phyloP scores from a whole-genome alignment of 192 early-diverging fungal genomes.

The Linnemannia exigua region DNA sequence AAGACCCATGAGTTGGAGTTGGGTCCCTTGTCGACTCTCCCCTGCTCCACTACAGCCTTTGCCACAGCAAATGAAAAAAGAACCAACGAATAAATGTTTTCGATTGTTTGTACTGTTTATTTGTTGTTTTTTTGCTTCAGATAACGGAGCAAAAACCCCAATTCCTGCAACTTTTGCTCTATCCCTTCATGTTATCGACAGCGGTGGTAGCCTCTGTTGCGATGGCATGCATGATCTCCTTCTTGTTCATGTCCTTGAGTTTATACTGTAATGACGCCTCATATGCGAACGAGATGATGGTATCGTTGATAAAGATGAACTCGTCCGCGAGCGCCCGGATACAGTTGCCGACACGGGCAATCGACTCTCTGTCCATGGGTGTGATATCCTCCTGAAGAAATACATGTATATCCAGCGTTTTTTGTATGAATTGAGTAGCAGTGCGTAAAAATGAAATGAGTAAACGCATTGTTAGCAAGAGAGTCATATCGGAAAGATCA shows the following conservation, averaged over 20 bases:
- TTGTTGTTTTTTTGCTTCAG: too few species aligned
- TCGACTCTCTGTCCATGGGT: slow-evolving; percentile 78
- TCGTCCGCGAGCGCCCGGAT: slow-evolving; percentile 84
- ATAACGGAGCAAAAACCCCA: not conserved
- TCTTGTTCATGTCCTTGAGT: slow-evolving; percentile 75
- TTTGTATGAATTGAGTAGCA: too few species aligned
- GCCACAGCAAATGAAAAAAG: too few species aligned
- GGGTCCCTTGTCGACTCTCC: too few species aligned
- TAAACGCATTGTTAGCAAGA: not conserved
- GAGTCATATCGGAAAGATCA: too few species aligned
- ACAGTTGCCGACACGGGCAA: slow-evolving; percentile 93
- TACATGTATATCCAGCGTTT: not conserved
- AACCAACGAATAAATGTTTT: too few species aligned
- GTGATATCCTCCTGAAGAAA: slow-evolving; percentile 70
- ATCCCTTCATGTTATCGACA: slow-evolving; percentile 48
- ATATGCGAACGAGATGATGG: slow-evolving; percentile 91
- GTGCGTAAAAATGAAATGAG: not conserved
- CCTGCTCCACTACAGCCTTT: too few species aligned
- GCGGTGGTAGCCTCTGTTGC: slow-evolving; percentile 50
- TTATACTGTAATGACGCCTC: slow-evolving; percentile 80
- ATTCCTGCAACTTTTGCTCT: not conserved
- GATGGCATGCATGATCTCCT: slow-evolving; percentile 60
- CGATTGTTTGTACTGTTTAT: too few species aligned
- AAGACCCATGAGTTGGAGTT: too few species aligned
- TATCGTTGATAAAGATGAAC: slow-evolving; percentile 89